Percentiles rank a stretch among this genome's conserved stretches.
phyloP scores from a whole-genome alignment of 2,329 filamentous ascomycete genomes.

The Purpureocillium takamizusanense region DNA sequence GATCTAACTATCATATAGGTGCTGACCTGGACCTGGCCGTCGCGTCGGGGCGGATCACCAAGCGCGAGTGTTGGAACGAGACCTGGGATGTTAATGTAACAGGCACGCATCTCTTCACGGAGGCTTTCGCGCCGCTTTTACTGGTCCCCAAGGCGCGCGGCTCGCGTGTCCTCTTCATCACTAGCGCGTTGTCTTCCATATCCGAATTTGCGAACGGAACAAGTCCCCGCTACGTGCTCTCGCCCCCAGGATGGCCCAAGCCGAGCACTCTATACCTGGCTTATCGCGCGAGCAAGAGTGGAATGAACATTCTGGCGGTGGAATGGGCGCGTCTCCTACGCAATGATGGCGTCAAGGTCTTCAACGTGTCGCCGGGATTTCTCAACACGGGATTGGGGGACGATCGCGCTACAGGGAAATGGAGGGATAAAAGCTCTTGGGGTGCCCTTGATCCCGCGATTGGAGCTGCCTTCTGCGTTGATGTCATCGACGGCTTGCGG shows the following conservation, averaged over 20 bases:
- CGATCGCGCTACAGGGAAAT: not conserved
- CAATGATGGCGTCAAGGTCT: constrained; percentile 6
- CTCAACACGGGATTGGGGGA: constrained; percentile 3
- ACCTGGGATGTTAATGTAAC: constrained; percentile 2
- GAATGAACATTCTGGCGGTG: constrained; percentile 6
- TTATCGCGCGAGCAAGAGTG: constrained; percentile 4
- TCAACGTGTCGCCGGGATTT: constrained; percentile 5
- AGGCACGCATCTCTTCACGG: not conserved
- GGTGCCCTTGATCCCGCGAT: not conserved
- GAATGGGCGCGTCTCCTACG: constrained; percentile 3
- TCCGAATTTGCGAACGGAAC: not conserved
- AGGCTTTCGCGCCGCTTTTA: not conserved
- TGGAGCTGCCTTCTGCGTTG: not conserved
- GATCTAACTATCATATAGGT: not conserved
- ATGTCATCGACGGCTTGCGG: not conserved
- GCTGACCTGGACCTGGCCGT: not conserved
- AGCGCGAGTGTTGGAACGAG: not conserved
- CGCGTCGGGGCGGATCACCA: not conserved
- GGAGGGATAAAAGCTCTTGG: not conserved
- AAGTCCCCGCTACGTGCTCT: not conserved
- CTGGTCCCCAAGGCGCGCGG: not conserved
- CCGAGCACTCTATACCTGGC: not conserved
- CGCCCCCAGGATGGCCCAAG: not conserved
- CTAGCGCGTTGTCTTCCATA: not conserved
- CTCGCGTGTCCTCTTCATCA: not conserved